Conservation (phyloP, 2,329 filamentous ascomycete species). For the Sporothrix pallida region DNA sequence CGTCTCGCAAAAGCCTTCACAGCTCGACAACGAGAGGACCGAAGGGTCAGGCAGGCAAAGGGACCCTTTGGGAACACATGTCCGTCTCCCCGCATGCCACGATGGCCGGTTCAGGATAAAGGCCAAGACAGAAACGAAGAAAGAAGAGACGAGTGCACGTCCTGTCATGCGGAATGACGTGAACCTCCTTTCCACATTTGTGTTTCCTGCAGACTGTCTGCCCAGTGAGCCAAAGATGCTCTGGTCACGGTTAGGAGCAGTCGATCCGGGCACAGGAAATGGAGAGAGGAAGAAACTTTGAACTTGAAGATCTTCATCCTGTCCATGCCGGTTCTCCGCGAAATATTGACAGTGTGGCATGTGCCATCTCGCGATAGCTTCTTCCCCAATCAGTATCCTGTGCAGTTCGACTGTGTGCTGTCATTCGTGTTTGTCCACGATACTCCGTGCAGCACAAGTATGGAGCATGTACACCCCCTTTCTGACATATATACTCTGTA, state of each 20-base stretch:
- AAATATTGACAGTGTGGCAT: not conserved
- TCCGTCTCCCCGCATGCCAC: slow-evolving; percentile 8
- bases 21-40: not conserved
- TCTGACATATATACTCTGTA: not conserved
- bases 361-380: not conserved
- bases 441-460: no score
- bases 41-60: not conserved
- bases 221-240: not conserved
- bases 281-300: no score
- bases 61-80: not conserved
- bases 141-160: no score
- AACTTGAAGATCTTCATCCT: no score
- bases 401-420: no score
- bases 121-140: not conserved
- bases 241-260: not conserved
- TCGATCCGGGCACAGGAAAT: not conserved
- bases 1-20: not conserved
- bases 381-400: not conserved
- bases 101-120: not conserved
- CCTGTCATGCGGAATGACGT: slow-evolving; percentile 3
- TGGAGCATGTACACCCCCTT: no score
- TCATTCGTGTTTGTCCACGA: slow-evolving; percentile 6
- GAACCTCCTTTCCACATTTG: not conserved
- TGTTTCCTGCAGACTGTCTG: slow-evolving; percentile 18
- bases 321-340: not conserved